phyloP scores from a whole-genome alignment of 208 protist genomes.

The Borovskyia barvae region DNA sequence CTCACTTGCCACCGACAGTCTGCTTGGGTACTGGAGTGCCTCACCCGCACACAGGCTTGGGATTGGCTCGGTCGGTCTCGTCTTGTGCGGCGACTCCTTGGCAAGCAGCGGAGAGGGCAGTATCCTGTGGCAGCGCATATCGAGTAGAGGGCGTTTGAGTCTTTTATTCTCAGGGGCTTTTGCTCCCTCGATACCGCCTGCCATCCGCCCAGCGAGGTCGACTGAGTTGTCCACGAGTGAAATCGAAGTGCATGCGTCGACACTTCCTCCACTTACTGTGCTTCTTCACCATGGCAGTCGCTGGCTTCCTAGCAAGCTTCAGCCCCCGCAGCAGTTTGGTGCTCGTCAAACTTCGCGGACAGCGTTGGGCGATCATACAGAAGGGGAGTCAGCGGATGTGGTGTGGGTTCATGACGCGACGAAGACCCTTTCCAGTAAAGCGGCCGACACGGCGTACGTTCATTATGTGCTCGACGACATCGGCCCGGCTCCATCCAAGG shows the following conservation, averaged over 20 bases:
- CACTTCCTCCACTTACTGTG: slow-evolving; percentile 12
- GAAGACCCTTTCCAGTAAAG: background rate
- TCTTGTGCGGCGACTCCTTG: background rate
- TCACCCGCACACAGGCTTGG: slow-evolving; percentile 6
- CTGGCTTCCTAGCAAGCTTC: slow-evolving; percentile 63
- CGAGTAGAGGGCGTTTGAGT: slow-evolving; percentile 2
- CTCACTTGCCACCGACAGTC: background rate
- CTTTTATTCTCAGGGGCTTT: slow-evolving; percentile 17
- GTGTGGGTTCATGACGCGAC: slow-evolving; percentile 12
- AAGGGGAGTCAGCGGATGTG: slow-evolving; percentile 5
- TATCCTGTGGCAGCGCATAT: slow-evolving; percentile 8
- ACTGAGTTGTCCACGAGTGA: background rate
- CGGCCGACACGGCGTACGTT: slow-evolving; percentile 8
- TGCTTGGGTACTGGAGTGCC: slow-evolving; percentile 21
- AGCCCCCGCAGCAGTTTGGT: slow-evolving; percentile 67
- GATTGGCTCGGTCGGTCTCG: slow-evolving; percentile 8
- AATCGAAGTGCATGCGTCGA: slow-evolving; percentile 2
- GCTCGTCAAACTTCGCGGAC: slow-evolving; percentile 5
- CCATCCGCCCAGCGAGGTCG: background rate
- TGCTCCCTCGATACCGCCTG: slow-evolving; percentile 8
- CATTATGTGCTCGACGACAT: slow-evolving; percentile 18
- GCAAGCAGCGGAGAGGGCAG: background rate
- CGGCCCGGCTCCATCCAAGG: background rate
- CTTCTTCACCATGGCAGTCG: slow-evolving; percentile 28
- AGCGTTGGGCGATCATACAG: background rate